Percentiles rank a stretch among this genome's conserved stretches.
Evolutionary conservation across 768 basidiomycete genomes (phyloP).

Genomic region (Calocera cornea): DNA sequence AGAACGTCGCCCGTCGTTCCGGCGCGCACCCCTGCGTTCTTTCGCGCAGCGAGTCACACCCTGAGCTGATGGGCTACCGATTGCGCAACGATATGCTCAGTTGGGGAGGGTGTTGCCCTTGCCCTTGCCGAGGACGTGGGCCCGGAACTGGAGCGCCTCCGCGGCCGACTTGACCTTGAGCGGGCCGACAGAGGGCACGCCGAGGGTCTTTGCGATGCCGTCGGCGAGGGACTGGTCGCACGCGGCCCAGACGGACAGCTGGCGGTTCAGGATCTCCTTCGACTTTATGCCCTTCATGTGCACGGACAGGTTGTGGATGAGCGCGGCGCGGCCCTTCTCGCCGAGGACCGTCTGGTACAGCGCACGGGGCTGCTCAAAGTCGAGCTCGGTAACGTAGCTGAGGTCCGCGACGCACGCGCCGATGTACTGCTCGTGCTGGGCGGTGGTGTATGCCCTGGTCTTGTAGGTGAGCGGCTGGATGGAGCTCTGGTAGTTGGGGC

Average conservation of each 20-base stretch:
- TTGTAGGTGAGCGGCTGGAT: constrained; percentile 59
- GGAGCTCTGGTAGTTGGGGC: constrained; percentile 79
- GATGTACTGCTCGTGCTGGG: constrained; percentile 60
- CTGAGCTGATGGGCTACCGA: too few species aligned
- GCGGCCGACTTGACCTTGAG: constrained; percentile 45
- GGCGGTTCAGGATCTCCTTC: constrained; percentile 33
- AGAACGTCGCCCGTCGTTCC: too few species aligned
- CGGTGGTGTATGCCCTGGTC: constrained; percentile 28
- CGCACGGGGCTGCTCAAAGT: constrained; percentile 24
- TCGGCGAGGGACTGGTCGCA: constrained; percentile 63
- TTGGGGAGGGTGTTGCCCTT: not conserved
- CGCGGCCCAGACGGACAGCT: constrained; percentile 64
- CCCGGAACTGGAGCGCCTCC: not conserved
- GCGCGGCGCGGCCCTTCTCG: constrained; percentile 21
- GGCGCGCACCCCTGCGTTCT: too few species aligned
- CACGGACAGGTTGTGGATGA: constrained; percentile 29
- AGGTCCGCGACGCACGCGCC: constrained; percentile 39
- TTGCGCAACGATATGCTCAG: too few species aligned
- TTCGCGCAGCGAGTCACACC: too few species aligned
- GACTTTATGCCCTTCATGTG: constrained; percentile 21
- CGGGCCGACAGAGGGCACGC: constrained; percentile 43
- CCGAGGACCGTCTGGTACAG: constrained; percentile 29
- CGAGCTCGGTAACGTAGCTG: constrained; percentile 57
- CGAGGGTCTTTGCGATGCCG: constrained; percentile 64
- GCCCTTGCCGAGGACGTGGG: not conserved